Percentiles rank a stretch among this genome's conserved stretches.
Evolutionary conservation across 306 rosid species (phyloP).

Genomic region (Sindora glabra): DNA sequence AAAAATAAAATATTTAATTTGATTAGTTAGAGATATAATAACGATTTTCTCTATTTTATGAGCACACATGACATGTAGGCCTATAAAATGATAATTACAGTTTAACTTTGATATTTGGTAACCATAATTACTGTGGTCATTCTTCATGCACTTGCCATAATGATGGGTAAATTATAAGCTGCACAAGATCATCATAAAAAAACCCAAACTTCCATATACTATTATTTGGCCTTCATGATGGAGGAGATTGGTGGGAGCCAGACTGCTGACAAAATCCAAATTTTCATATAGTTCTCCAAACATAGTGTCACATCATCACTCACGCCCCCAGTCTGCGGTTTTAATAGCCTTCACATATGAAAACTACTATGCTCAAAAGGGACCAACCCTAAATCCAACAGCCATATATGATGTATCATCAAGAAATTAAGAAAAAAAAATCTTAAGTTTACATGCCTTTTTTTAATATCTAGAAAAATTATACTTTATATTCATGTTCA

Average conservation of each 20-base stretch:
- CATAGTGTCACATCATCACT: conserved; percentile 21
- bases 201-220: conserved; percentile 27
- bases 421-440: too few relatives aligned
- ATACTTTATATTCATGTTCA: too few relatives aligned
- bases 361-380: conserved; percentile 4
- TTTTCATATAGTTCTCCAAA: conserved; percentile 9
- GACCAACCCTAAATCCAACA: too few relatives aligned
- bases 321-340: conserved; percentile 28
- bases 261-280: conserved; percentile 41
- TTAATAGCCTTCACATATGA: not conserved
- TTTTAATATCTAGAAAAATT: too few relatives aligned
- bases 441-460: too few relatives aligned
- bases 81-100: conserved; percentile 1
- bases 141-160: conserved; percentile 17
- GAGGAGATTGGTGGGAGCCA: conserved; percentile 47
- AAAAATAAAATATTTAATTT: too few relatives aligned
- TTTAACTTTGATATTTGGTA: conserved; percentile 11
- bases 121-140: conserved; percentile 8
- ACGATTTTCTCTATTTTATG: too few relatives aligned
- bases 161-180: conserved; percentile 42
- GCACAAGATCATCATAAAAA: conserved; percentile 31
- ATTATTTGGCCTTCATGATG: conserved; percentile 12
- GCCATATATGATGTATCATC: too few relatives aligned
- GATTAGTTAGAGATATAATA: too few relatives aligned
- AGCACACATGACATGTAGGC: too few relatives aligned